Percentiles rank a stretch among this genome's conserved stretches.
These are phyloP conservation scores for Wickerhamomyces alni DNA, from an alignment of 805 yeast species.

Conservation along the genomic window DNA sequence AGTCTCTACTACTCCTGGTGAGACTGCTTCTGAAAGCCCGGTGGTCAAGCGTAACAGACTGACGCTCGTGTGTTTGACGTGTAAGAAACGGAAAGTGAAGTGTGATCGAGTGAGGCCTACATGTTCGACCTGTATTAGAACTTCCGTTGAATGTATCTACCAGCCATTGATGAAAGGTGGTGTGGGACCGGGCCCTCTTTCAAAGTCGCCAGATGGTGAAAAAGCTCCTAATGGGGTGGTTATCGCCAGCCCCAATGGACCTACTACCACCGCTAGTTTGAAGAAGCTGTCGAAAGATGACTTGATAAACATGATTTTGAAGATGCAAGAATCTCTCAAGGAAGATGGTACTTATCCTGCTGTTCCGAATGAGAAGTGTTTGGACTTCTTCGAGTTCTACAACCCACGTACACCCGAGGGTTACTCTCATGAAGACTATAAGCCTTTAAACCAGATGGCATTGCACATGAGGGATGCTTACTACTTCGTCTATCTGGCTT, in stretches of 20 bases:
- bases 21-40: neutral
- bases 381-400: neutral
- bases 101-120: conserved; percentile 63
- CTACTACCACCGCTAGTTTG: neutral
- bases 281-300: neutral
- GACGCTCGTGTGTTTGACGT: conserved; percentile 53
- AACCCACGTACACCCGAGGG: neutral
- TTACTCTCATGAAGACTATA: neutral
- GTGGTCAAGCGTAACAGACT: neutral
- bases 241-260: neutral
- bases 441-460: neutral
- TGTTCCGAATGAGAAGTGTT: neutral
- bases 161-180: neutral
- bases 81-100: conserved; percentile 62
- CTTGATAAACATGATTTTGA: neutral
- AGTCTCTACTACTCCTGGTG: no score
- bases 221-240: neutral
- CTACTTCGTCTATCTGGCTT: neutral
- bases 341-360: neutral
- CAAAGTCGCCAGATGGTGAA: no score
- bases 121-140: neutral
- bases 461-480: neutral
- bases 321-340: neutral
- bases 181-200: no score
- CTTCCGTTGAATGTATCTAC: neutral